These are phyloP conservation scores for Nicotiana rustica DNA, from an alignment of 305 asterid genomes.

Conservation along the genomic window DNA sequence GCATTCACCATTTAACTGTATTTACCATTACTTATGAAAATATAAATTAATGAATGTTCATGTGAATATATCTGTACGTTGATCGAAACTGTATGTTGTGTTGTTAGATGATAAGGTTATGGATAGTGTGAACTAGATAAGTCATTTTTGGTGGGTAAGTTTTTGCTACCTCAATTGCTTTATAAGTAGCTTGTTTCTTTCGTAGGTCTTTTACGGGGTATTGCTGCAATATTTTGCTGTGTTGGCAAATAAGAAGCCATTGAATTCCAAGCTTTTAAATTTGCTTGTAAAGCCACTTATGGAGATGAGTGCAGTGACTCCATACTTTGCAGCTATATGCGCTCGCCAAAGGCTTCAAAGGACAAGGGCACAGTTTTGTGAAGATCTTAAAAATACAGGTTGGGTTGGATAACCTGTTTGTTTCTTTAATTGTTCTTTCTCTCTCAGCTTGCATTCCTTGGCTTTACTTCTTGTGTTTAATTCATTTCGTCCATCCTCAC, in stretches of 20 bases:
- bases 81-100: not conserved
- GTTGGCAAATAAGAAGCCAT: conserved; percentile 72
- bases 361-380: conserved; percentile 68
- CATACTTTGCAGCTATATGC: conserved; percentile 95
- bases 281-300: conserved; percentile 84
- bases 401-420: conserved; percentile 29
- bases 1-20: conserved; percentile 20
- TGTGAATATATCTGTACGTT: not conserved
- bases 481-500: conserved; percentile 36
- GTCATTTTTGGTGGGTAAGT: not conserved
- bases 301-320: conserved; percentile 92
- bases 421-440: not conserved
- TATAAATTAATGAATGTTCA: not conserved
- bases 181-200: not conserved
- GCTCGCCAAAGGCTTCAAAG: conserved; percentile 87
- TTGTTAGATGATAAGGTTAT: not conserved
- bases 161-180: not conserved
- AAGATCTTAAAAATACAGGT: conserved; percentile 77
- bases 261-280: conserved; percentile 73
- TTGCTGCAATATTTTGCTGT: conserved; percentile 93
- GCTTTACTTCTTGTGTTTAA: conserved; percentile 21
- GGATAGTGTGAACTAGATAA: not conserved
- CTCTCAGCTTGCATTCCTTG: not conserved
- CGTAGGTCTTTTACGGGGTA: conserved; percentile 86
- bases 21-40: not conserved